Evolutionary conservation across 208 protist genomes (phyloP), one percentile per base, ranked within the genome.

Genomic region (Wallacemonas collosoma): DNA sequence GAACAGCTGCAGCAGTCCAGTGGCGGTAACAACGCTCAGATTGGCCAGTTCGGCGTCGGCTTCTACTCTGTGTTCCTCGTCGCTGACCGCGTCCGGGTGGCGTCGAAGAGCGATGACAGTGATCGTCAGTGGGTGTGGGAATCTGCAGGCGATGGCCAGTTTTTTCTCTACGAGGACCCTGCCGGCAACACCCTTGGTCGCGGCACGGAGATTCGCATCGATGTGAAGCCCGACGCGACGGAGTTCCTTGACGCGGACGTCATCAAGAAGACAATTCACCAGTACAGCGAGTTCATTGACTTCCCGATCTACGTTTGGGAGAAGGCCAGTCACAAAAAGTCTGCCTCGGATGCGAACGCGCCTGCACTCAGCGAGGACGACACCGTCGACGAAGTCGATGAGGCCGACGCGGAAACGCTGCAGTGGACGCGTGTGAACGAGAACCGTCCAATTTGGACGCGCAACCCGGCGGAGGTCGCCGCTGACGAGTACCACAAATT

Each of bases 31-130:
- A 85, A 88, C 58, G 98, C 94, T 77, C 85, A 99, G 26, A 99
- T 99, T 91, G 99, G 99, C 51, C 99, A 99, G 94, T 99, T 99
- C 79, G 99, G 99, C 88, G 99, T 99, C 39, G 99, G 99, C 79
- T 99, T 99, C 86, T 99, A 99, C 91, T 99, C 99, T 35, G 96
- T 98, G 15, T 99, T 99, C 78, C 91, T 99, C 14, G 98, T 99
- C 43, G 98, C 98, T 14, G 98, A 99, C 60, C 81, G 82, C 26
- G 99, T 99, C 58, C 88, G 83, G 5, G 99, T 99, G 8, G 82
- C 92, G 57, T 98, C 97, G 38, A 99, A 99, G 82, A 88, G 92
- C 77, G 92, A 98, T 73, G 84, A 93, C 56, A 91, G 77, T 86
- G 75, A 98, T 64, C 64, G 72, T 85, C 90, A 99, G 98, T 99